These are phyloP conservation scores for Sporormia fimetaria DNA, from an alignment of 495 filamentous ascomycete species.

Conservation along the genomic window DNA sequence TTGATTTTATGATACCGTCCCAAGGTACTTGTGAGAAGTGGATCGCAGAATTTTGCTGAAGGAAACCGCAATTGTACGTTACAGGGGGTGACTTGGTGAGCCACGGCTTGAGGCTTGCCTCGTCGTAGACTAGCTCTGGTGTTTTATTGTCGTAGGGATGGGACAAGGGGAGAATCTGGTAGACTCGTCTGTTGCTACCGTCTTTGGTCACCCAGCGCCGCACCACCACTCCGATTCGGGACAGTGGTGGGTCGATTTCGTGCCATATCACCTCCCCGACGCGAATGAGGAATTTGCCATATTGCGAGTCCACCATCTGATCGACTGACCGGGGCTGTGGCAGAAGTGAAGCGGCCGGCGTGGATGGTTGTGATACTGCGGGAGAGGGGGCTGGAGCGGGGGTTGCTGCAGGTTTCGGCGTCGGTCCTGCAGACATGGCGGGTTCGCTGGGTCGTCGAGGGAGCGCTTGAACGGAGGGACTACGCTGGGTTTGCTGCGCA, in stretches of 20 bases:
- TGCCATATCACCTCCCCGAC: slow-evolving; percentile 52
- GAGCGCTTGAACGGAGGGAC: slow-evolving; percentile 10
- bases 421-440: neutral
- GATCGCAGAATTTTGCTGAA: slow-evolving; percentile 27
- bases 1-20: slow-evolving; percentile 34
- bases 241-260: slow-evolving; percentile 36
- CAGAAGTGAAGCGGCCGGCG: slow-evolving; percentile 30
- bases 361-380: slow-evolving; percentile 7
- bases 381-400: slow-evolving; percentile 3
- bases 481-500: slow-evolving; percentile 11
- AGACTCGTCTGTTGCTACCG: slow-evolving; percentile 28
- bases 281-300: slow-evolving; percentile 42
- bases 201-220: slow-evolving; percentile 29
- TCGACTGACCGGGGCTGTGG: slow-evolving; percentile 34
- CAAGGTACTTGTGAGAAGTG: slow-evolving; percentile 44
- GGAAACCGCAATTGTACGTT: slow-evolving; percentile 26
- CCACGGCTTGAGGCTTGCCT: slow-evolving; percentile 44
- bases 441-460: slow-evolving; percentile 2
- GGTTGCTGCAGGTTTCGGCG: neutral
- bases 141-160: slow-evolving; percentile 36
- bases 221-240: slow-evolving; percentile 43
- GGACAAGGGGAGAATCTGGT: slow-evolving; percentile 43
- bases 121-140: slow-evolving; percentile 31
- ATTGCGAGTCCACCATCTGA: slow-evolving; percentile 37
- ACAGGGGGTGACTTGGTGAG: slow-evolving; percentile 49